Conservation (phyloP, 176 grass and related monocot genomes). For the Oryza meyeriana region DNA sequence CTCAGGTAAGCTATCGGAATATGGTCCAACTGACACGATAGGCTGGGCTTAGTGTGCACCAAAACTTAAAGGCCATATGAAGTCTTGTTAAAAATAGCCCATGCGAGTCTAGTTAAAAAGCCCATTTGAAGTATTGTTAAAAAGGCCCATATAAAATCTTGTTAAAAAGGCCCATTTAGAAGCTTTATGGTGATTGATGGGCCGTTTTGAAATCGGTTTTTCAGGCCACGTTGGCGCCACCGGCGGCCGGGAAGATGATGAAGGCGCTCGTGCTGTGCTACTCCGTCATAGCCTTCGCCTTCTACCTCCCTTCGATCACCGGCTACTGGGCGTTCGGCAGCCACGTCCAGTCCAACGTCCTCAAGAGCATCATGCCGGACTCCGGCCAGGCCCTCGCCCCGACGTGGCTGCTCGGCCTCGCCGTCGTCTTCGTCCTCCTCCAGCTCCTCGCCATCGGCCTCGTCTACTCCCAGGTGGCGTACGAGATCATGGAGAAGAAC, state of each 20-base stretch:
- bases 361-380: constrained; percentile 81
- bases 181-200: background rate
- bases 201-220: constrained; percentile 19
- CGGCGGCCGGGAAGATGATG: constrained; percentile 91
- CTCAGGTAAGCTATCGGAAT: background rate
- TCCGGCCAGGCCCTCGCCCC: constrained; percentile 66
- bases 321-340: constrained; percentile 93
- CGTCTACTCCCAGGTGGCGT: constrained; percentile 81
- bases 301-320: constrained; percentile 64
- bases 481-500: constrained; percentile 87
- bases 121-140: no score
- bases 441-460: constrained; percentile 86
- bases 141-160: background rate
- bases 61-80: background rate
- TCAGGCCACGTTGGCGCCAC: constrained; percentile 92
- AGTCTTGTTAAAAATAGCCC: no score
- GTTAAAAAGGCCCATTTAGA: background rate
- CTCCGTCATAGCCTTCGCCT: constrained; percentile 54
- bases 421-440: constrained; percentile 77
- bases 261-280: constrained; percentile 88
- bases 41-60: background rate
- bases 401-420: constrained; percentile 75
- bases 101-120: no score
- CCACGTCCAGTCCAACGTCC: constrained; percentile 76
- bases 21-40: background rate